A percentile compares a stretch with the other conserved stretches of the same genome.
Evolutionary conservation across 257 asterid species (phyloP).

Genomic region (Primulina eburnea): DNA sequence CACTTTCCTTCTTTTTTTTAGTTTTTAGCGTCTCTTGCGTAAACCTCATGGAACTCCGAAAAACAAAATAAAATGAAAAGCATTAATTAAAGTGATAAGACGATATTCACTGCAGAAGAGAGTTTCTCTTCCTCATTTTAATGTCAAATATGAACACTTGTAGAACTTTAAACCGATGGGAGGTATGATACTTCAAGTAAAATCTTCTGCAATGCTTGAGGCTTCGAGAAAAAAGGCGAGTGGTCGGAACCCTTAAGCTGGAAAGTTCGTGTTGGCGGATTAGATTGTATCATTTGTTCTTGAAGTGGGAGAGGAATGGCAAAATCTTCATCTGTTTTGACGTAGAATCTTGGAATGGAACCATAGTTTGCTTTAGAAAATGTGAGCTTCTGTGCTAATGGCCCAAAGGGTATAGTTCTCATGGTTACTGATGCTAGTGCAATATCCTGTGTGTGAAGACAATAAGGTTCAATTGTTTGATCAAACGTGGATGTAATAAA

Average conservation of each 20-base stretch:
- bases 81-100: not conserved
- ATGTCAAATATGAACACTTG: not conserved
- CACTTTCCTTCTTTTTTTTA: not conserved
- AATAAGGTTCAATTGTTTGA: not conserved
- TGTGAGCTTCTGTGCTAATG: slow-evolving; percentile 38
- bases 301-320: slow-evolving; percentile 46
- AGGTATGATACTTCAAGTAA: slow-evolving; percentile 38
- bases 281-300: slow-evolving; percentile 49
- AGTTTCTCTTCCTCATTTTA: not conserved
- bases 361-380: slow-evolving; percentile 48
- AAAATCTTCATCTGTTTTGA: slow-evolving; percentile 45
- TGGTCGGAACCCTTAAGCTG: slow-evolving; percentile 55
- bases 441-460: slow-evolving; percentile 37
- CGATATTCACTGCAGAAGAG: not conserved
- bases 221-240: slow-evolving; percentile 59
- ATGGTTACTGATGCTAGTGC: slow-evolving; percentile 51
- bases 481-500: too few species aligned
- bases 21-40: not conserved
- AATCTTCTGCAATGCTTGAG: slow-evolving; percentile 47
- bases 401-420: slow-evolving; percentile 50
- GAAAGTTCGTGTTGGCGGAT: slow-evolving; percentile 45
- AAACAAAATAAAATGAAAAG: too few species aligned
- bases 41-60: not conserved
- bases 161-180: slow-evolving; percentile 9
- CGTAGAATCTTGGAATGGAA: slow-evolving; percentile 43